Evolutionary conservation across 331 rosid species (phyloP).

Genomic region (Malus hybrid): DNA sequence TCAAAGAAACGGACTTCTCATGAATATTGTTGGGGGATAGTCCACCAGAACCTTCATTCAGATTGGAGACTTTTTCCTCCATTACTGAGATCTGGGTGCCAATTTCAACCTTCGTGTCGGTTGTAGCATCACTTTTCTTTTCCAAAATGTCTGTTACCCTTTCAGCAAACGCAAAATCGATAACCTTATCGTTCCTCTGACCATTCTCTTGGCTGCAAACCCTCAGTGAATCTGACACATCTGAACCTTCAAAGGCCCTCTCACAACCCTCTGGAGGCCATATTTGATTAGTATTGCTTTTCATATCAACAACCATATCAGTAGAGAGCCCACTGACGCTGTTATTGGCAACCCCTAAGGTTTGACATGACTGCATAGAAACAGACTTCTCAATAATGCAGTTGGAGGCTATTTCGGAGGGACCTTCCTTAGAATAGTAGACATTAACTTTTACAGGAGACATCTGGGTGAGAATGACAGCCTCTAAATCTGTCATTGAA

Average conservation of each 20-base stretch:
- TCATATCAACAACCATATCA: conserved; percentile 34
- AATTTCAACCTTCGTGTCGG: conserved; percentile 22
- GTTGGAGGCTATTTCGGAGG: conserved; percentile 16
- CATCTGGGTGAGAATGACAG: conserved; percentile 16
- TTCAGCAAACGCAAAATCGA: conserved; percentile 2
- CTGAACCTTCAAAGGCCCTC: conserved; percentile 25
- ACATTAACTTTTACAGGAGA: conserved; percentile 25
- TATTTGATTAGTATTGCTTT: conserved; percentile 20
- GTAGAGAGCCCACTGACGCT: conserved; percentile 6
- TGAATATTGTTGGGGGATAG: conserved; percentile 16
- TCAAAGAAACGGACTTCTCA: conserved; percentile 27
- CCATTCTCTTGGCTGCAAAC: conserved; percentile 26
- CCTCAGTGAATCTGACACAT: conserved; percentile 31
- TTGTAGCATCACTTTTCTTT: conserved; percentile 14
- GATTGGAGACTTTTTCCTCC: conserved; percentile 31
- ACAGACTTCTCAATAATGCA: conserved; percentile 22
- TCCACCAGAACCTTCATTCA: conserved; percentile 28
- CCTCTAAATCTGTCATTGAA: conserved; percentile 12
- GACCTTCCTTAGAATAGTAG: conserved; percentile 30
- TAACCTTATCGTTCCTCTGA: conserved; percentile 18
- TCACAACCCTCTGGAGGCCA: conserved; percentile 29
- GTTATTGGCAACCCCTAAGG: conserved; percentile 19
- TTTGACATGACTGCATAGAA: conserved; percentile 36
- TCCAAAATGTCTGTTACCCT: conserved; percentile 12
- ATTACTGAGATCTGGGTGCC: conserved; percentile 18